Evolutionary conservation across 495 filamentous ascomycete genomes (phyloP).

Genomic region (Penicillium ochrochloron): DNA sequence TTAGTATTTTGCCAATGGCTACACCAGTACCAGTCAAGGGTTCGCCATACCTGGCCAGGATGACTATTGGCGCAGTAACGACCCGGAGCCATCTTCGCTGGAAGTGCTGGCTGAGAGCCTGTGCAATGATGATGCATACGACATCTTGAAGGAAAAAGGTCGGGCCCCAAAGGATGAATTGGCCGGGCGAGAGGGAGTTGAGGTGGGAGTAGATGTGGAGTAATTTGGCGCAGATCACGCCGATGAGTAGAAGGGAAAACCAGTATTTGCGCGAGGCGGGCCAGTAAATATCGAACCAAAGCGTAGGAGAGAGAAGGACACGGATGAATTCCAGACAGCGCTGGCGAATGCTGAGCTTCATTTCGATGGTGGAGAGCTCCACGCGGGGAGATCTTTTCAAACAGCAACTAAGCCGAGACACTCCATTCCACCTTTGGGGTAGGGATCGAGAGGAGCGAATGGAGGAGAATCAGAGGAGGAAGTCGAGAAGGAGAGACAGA

Average conservation of each 20-base stretch:
- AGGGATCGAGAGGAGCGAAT: not conserved
- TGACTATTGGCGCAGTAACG: conserved; percentile 24
- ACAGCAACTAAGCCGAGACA: not conserved
- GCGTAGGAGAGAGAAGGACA: conserved; percentile 26
- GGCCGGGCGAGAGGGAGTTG: conserved; percentile 34
- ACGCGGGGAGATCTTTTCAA: conserved; percentile 7
- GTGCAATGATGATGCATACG: conserved; percentile 33
- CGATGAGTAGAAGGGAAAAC: conserved; percentile 41
- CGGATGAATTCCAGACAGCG: conserved; percentile 12
- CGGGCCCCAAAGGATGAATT: conserved; percentile 44
- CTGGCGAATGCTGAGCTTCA: conserved; percentile 14
- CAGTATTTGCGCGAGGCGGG: conserved; percentile 40
- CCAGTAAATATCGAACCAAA: conserved; percentile 39
- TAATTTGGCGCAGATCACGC: conserved; percentile 41
- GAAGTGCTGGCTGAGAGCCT: conserved; percentile 30
- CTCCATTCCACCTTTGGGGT: conserved; percentile 4
- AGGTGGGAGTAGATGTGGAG: conserved; percentile 47
- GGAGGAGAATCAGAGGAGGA: not conserved
- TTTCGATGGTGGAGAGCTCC: conserved; percentile 5
- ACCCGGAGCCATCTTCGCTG: conserved; percentile 31
- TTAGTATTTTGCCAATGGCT: not conserved
- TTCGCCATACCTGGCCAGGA: conserved; percentile 34
- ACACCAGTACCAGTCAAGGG: not conserved
- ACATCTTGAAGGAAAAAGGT: conserved; percentile 49
- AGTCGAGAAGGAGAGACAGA: conserved; percentile 1